These are phyloP conservation scores for Paramecium sexaurelia DNA, from an alignment of 73 alveolate species.

Conservation along the genomic window DNA sequence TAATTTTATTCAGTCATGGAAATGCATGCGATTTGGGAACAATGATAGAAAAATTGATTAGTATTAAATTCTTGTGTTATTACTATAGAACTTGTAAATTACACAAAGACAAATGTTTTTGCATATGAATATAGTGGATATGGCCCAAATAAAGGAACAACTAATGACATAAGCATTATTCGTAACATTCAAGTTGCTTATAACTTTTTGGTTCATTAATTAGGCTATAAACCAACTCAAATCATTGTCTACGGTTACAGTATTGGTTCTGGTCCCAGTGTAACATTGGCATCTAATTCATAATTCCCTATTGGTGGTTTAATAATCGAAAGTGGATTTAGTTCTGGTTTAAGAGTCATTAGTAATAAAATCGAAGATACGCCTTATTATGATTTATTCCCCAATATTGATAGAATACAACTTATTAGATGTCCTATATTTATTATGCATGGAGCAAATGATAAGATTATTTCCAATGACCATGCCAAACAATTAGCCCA, in stretches of 20 bases:
- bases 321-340: slow-evolving; percentile 43
- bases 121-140: slow-evolving; percentile 76
- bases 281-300: slow-evolving; percentile 31
- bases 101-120: slow-evolving; percentile 59
- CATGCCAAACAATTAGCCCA: slow-evolving; percentile 19
- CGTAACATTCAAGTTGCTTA: slow-evolving; percentile 68
- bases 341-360: slow-evolving; percentile 42
- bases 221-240: slow-evolving; percentile 14
- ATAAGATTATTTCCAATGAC: neutral
- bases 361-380: neutral
- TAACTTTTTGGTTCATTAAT: neutral
- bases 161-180: slow-evolving; percentile 60
- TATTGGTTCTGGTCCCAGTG: slow-evolving; percentile 52
- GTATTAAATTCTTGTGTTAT: neutral
- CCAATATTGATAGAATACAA: slow-evolving; percentile 41
- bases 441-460: slow-evolving; percentile 54
- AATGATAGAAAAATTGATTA: slow-evolving; percentile 23
- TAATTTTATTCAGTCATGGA: slow-evolving; percentile 69
- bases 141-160: slow-evolving; percentile 73
- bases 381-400: slow-evolving; percentile 25
- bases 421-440: slow-evolving; percentile 23
- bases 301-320: slow-evolving; percentile 41
- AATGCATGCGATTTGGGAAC: slow-evolving; percentile 70
- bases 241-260: slow-evolving; percentile 55
- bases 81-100: neutral